A percentile compares a stretch with the other conserved stretches of the same genome.
These are phyloP conservation scores for Ampelocalamus luodianensis DNA, from an alignment of 176 grass and related monocot genomes.

Conservation along the genomic window DNA sequence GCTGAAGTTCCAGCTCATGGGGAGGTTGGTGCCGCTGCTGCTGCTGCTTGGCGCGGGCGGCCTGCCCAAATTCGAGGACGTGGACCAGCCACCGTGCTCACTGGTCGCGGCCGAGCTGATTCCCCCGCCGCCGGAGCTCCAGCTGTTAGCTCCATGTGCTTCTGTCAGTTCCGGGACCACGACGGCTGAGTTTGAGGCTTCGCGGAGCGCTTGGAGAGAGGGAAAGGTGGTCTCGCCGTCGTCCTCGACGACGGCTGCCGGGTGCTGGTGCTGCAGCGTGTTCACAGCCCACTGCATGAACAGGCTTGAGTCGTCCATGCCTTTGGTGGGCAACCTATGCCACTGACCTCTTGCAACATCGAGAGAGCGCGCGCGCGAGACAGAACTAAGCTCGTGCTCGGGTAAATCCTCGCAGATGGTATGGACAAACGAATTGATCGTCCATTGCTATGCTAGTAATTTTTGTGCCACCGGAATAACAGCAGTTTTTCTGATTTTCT, in stretches of 20 bases:
- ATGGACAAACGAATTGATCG: no score
- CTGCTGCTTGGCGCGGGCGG: not conserved
- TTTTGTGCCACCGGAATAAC: no score
- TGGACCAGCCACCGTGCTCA: conserved; percentile 41
- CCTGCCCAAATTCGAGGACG: not conserved
- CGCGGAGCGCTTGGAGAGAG: conserved; percentile 10
- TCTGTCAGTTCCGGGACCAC: not conserved
- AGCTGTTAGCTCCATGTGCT: conserved; percentile 1
- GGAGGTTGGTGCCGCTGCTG: conserved; percentile 6
- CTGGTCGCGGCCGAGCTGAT: not conserved
- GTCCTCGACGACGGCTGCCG: not conserved
- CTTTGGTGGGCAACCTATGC: not conserved
- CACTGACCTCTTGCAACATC: no score
- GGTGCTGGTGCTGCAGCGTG: conserved; percentile 31
- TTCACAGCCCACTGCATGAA: conserved; percentile 46
- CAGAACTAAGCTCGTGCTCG: no score
- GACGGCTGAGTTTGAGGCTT: not conserved
- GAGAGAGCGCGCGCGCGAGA: no score
- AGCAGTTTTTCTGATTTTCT: no score
- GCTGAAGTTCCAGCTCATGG: conserved; percentile 49
- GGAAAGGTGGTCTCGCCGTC: not conserved
- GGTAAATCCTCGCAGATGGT: no score
- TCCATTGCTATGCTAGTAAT: no score
- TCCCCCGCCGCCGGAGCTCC: not conserved
- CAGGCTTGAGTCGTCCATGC: conserved; percentile 41